phyloP scores from a whole-genome alignment of 1,284 basidiomycete genomes.

The Heterobasidion parviporum region DNA sequence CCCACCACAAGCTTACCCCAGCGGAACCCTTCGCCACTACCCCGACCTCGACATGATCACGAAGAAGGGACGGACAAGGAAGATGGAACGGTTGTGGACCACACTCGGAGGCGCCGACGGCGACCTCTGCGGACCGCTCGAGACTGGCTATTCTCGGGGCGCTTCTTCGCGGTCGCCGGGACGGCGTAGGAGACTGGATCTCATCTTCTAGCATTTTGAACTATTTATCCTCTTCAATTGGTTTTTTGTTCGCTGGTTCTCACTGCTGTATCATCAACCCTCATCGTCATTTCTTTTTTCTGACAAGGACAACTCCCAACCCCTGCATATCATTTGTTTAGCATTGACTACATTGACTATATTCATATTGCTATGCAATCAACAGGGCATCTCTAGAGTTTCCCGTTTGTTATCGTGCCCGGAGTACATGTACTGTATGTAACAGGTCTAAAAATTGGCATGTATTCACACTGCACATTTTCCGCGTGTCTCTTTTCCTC shows the following conservation, averaged over 20 bases:
- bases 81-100: neutral
- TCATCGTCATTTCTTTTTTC: neutral
- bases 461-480: neutral
- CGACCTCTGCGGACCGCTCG: constrained; percentile 40
- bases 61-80: neutral
- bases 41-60: neutral
- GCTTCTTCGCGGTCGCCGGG: constrained; percentile 33
- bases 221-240: constrained; percentile 7
- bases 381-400: neutral
- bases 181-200: neutral
- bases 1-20: neutral
- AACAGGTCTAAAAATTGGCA: too few relatives aligned
- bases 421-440: neutral
- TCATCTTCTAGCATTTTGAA: neutral
- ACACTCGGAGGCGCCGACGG: constrained; percentile 28
- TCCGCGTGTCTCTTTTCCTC: neutral
- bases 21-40: neutral
- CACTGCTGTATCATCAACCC: neutral
- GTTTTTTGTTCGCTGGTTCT: neutral
- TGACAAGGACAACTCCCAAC: too few relatives aligned
- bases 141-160: constrained; percentile 50
- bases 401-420: neutral
- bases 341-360: too few relatives aligned
- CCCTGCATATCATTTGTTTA: too few relatives aligned
- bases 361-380: too few relatives aligned